Conservation (phyloP, 768 basidiomycete species). For the Rhodotorula taiwanensis region DNA sequence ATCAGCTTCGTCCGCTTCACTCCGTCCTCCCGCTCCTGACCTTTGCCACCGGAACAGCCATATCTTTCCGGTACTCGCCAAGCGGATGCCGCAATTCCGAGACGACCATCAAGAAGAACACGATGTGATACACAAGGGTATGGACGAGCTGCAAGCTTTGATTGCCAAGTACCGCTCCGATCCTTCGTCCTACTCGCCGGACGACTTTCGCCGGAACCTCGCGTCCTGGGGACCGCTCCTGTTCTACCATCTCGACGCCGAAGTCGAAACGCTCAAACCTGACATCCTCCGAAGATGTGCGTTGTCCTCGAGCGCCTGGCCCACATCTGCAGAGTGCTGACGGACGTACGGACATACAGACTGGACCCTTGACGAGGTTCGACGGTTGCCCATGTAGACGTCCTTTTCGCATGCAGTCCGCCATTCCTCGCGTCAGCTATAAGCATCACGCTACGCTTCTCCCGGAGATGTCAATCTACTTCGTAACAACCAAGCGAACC, state of each 20-base stretch:
- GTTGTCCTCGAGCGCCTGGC: neutral
- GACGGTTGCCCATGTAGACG: constrained; percentile 17
- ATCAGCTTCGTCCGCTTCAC: neutral
- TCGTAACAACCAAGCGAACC: too few relatives aligned
- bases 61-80: constrained; percentile 45
- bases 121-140: constrained; percentile 44
- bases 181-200: constrained; percentile 40
- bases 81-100: constrained; percentile 46
- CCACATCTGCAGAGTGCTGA: too few relatives aligned
- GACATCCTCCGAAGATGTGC: constrained; percentile 31
- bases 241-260: constrained; percentile 39
- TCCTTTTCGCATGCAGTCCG: too few relatives aligned
- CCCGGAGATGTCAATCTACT: too few relatives aligned
- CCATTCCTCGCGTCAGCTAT: too few relatives aligned
- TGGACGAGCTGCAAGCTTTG: neutral
- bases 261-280: constrained; percentile 20
- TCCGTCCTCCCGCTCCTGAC: neutral
- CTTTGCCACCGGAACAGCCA: constrained; percentile 9
- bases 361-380: constrained; percentile 17
- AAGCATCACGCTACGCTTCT: too few relatives aligned
- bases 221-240: constrained; percentile 43
- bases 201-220: constrained; percentile 40
- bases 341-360: neutral
- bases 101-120: constrained; percentile 44
- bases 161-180: constrained; percentile 34